A percentile compares a stretch with the other conserved stretches of the same genome.
These are phyloP conservation scores for Myotisia sp. DNA, from an alignment of 2,329 filamentous ascomycete species.

Conservation along the genomic window DNA sequence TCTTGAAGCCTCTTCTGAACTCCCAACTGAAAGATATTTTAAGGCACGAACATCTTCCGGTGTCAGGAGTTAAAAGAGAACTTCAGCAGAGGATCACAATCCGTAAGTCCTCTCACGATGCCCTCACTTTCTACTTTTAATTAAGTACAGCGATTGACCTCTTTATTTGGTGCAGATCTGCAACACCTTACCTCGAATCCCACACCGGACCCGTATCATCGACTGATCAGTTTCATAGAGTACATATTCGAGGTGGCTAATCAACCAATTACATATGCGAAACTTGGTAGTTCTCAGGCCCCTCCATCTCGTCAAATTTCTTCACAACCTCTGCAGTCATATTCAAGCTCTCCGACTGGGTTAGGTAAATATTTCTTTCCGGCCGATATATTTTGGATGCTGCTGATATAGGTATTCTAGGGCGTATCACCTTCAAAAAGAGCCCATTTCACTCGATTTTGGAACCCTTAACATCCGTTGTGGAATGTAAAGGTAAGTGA, in stretches of 20 bases:
- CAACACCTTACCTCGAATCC: no score
- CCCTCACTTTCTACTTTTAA: not conserved
- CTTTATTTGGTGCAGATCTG: no score
- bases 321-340: no score
- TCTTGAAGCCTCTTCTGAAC: slow-evolving; percentile 44
- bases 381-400: slow-evolving; percentile 18
- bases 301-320: no score
- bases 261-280: no score
- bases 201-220: no score
- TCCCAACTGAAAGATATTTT: slow-evolving; percentile 64
- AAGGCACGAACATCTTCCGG: slow-evolving; percentile 55
- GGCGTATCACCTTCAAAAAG: slow-evolving; percentile 47
- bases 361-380: no score
- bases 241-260: no score
- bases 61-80: slow-evolving; percentile 71
- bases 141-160: no score
- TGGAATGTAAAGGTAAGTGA: slow-evolving; percentile 57
- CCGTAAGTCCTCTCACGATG: slow-evolving; percentile 45
- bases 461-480: slow-evolving; percentile 48
- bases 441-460: slow-evolving; percentile 75
- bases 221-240: no score
- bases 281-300: no score
- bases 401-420: slow-evolving; percentile 16
- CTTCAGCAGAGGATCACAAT: slow-evolving; percentile 64
- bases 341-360: no score